Evolutionary conservation across 2,329 filamentous ascomycete genomes (phyloP), one percentile per base, ranked within the genome.

Genomic region (Teratosphaeriaceae sp.): DNA sequence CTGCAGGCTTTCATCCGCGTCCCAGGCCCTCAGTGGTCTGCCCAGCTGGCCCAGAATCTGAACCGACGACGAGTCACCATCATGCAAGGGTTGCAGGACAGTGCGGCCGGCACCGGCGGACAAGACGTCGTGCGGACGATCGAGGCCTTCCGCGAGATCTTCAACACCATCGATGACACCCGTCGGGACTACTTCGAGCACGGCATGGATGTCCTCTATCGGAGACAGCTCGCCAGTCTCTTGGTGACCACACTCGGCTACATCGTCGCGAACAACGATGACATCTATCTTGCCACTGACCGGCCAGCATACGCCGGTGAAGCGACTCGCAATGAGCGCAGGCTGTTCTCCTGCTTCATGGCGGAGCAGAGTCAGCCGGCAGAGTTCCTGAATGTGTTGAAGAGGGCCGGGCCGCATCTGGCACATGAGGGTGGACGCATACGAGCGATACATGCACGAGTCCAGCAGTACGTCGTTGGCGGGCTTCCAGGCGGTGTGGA

Each of bases 71-170:
- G 27, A 20, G 21, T 9, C 2, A 19, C 22, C 19, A 48, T 50
- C 23, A 15, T 12, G 8, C n/a, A 18, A n/a, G 22, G 20, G 6
- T 29, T 50, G 16, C 26, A 40, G 11, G 16, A 24, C n/a, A 46
- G 44, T 20, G 18, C 30, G 8, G 6, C 5, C 6, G 39, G 39
- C 19, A 9, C 26, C 11, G 15, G 18, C 4, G 45, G 45, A 4
- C 34, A 40, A 13, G 43, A 43, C 24, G 46, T 48, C 5, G 24
- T 40, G 5, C 19, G 18, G 6, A 46, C 48, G 6, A 36, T 51
- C 20, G 34, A 40, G 20, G 27, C 30, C 11, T 27, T 44, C 4
- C 18, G 40, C 15, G 21, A 13, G 8, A 23, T 51, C 7, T 44
- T 37, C 38, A 15, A 18, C 19, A 38, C 39, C 21, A 44, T 49